A percentile compares a stretch with the other conserved stretches of the same genome.
These are phyloP conservation scores for Phyllosticta capitalensis DNA, from an alignment of 2,329 filamentous ascomycete genomes.

Conservation along the genomic window DNA sequence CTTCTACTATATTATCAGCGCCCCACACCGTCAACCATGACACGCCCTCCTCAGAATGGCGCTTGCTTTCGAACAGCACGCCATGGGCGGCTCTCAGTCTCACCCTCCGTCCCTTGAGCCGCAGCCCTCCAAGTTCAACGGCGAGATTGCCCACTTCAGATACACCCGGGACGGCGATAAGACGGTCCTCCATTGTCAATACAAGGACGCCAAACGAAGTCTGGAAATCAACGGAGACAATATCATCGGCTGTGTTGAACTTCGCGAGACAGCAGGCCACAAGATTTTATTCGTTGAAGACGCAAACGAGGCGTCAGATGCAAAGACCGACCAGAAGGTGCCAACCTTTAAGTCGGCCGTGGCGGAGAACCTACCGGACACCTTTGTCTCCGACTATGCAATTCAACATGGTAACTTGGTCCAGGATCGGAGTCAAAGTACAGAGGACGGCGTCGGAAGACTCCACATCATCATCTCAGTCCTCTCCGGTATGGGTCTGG, in stretches of 20 bases:
- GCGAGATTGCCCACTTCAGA: background rate
- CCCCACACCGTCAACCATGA: background rate
- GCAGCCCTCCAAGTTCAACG: background rate
- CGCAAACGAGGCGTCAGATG: background rate
- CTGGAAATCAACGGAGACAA: background rate
- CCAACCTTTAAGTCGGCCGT: background rate
- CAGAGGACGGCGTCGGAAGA: background rate
- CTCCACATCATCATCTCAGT: slow-evolving; percentile 37
- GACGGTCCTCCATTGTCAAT: background rate
- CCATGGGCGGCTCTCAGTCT: background rate
- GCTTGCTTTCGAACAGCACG: background rate
- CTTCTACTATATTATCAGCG: background rate
- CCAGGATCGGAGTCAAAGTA: background rate
- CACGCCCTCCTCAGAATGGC: background rate
- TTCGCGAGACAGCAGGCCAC: background rate
- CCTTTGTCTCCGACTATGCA: background rate
- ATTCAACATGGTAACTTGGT: background rate
- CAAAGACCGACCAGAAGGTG: background rate
- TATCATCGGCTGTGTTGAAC: slow-evolving; percentile 2
- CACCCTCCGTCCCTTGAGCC: background rate
- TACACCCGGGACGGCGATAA: background rate
- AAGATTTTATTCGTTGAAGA: background rate
- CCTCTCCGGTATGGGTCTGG: slow-evolving; percentile 35
- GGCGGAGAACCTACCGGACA: background rate
- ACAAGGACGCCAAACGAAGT: background rate